A percentile compares a stretch with the other conserved stretches of the same genome.
Evolutionary conservation across 2,329 filamentous ascomycete species (phyloP).

Genomic region (Phyllosticta citribraziliensis): DNA sequence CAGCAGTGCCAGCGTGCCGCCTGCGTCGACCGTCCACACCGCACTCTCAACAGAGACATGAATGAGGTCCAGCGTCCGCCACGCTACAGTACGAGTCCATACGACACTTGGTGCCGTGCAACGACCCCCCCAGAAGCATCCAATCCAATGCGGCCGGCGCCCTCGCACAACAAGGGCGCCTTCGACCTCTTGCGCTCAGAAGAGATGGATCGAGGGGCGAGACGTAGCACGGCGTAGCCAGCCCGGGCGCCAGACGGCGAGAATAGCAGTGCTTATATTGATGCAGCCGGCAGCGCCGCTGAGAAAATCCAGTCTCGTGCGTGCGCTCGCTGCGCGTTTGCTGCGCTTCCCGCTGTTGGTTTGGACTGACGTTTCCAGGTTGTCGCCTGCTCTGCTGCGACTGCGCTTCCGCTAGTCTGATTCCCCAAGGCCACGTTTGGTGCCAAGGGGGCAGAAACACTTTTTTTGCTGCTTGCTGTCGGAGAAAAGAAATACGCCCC

Average conservation of each 20-base stretch:
- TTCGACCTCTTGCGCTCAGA: background rate
- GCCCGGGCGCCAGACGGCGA: background rate
- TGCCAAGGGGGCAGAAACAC: background rate
- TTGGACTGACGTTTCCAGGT: background rate
- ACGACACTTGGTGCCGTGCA: background rate
- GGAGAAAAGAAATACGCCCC: background rate
- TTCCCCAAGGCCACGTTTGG: background rate
- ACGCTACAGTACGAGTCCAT: background rate
- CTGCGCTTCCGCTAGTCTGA: background rate
- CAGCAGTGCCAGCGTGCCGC: background rate
- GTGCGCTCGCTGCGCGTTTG: background rate
- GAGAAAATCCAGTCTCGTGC: background rate
- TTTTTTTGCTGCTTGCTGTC: background rate
- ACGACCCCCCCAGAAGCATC: background rate
- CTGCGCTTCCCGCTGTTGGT: background rate
- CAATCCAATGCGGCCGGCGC: background rate
- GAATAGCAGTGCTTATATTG: background rate
- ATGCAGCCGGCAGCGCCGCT: background rate
- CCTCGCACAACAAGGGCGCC: background rate
- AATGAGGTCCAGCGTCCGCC: background rate
- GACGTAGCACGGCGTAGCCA: background rate
- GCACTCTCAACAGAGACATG: background rate
- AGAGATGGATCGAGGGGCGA: background rate
- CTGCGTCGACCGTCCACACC: background rate
- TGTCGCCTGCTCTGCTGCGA: background rate